Conservation (phyloP, 495 filamentous ascomycete genomes). For the Lichina pygmaea region DNA sequence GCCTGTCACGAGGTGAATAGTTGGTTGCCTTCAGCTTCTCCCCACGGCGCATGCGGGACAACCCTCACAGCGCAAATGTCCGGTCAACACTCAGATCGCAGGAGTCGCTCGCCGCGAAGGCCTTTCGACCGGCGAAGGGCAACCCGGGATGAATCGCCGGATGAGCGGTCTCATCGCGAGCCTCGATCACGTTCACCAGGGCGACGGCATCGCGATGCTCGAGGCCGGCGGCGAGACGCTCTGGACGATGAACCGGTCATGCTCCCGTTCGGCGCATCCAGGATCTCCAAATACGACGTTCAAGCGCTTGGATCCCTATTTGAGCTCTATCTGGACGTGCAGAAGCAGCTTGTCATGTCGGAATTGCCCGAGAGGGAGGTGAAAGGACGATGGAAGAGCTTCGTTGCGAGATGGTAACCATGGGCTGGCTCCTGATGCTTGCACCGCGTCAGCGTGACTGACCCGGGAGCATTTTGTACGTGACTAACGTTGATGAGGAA, state of each 20-base stretch:
- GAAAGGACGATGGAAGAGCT: conserved; percentile 81
- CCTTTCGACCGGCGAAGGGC: too few relatives aligned
- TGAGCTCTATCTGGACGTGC: conserved; percentile 66
- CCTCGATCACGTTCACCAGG: not conserved
- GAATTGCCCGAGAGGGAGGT: conserved; percentile 40
- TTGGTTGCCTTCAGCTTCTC: too few relatives aligned
- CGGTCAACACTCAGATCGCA: too few relatives aligned
- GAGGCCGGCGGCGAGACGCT: not conserved
- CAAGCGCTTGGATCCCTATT: conserved; percentile 41
- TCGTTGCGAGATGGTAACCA: conserved; percentile 59
- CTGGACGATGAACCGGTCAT: not conserved
- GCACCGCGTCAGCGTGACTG: not conserved
- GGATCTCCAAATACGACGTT: conserved; percentile 38
- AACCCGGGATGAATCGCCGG: too few relatives aligned
- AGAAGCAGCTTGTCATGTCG: conserved; percentile 43
- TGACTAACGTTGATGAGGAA: conserved; percentile 38
- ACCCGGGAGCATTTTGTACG: not conserved
- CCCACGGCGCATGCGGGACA: too few relatives aligned
- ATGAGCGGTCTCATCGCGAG: not conserved
- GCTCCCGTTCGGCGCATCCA: conserved; percentile 39
- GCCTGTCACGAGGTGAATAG: too few relatives aligned
- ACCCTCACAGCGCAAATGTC: too few relatives aligned
- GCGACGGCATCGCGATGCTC: not conserved
- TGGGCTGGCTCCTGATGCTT: not conserved
- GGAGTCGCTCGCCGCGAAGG: too few relatives aligned